Conservation (phyloP, 176 grass and related monocot genomes). For the Pharus latifolius region DNA sequence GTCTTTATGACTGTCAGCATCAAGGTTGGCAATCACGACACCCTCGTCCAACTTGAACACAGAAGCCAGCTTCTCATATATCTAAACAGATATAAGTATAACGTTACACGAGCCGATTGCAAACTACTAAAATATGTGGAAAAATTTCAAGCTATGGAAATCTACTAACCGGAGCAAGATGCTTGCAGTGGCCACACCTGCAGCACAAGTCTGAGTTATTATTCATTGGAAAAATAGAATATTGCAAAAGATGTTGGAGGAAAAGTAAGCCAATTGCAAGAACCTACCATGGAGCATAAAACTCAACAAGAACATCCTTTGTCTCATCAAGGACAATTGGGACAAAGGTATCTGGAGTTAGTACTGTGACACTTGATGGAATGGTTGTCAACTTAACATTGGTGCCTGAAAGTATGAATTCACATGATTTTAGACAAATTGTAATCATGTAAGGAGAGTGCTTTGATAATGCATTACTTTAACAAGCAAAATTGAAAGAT, state of each 20-base stretch:
- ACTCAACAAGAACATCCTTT: conserved; percentile 91
- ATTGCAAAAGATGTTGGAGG: neutral
- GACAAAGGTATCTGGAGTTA: conserved; percentile 54
- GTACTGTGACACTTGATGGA: conserved; percentile 62
- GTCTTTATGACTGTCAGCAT: conserved; percentile 70
- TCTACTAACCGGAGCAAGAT: conserved; percentile 81
- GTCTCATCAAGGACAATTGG: conserved; percentile 66
- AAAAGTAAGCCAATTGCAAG: neutral
- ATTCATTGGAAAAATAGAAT: neutral
- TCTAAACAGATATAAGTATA: conserved; percentile 30
- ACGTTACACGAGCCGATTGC: neutral
- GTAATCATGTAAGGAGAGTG: neutral
- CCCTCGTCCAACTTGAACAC: conserved; percentile 65
- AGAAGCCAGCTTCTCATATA: conserved; percentile 67
- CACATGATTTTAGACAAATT: neutral
- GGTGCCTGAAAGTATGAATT: conserved; percentile 40
- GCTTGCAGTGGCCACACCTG: conserved; percentile 94
- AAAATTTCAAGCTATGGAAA: neutral
- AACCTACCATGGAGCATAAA: conserved; percentile 90
- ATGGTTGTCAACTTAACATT: conserved; percentile 58
- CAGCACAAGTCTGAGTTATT: neutral
- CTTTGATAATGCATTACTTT: neutral
- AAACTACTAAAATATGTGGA: neutral
- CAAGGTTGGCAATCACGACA: conserved; percentile 79
- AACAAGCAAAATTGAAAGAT: neutral